A percentile compares a stretch with the other conserved stretches of the same genome.
Evolutionary conservation across 768 basidiomycete genomes (phyloP).

Genomic region (Suillus discolor): DNA sequence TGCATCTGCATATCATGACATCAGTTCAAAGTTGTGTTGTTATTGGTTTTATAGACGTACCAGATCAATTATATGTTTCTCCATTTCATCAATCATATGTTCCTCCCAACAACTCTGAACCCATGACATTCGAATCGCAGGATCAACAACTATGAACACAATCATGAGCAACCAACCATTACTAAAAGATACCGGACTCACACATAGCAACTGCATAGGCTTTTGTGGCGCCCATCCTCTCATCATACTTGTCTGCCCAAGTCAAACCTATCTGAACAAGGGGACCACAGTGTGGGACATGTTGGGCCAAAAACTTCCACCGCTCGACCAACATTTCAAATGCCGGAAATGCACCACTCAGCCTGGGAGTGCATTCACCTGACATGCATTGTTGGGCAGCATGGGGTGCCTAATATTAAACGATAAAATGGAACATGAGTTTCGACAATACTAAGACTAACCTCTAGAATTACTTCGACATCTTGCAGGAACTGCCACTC

Average conservation of each 20-base stretch:
- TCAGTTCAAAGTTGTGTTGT: too few species aligned
- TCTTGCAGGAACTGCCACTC: slow-evolving; percentile 11
- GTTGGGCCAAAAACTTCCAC: neutral
- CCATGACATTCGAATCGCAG: too few species aligned
- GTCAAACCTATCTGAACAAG: slow-evolving; percentile 3
- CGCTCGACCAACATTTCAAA: slow-evolving; percentile 4
- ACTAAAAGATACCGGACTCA: neutral
- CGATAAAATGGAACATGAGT: neutral
- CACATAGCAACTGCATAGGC: neutral
- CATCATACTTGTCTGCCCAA: neutral
- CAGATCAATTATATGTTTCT: too few species aligned
- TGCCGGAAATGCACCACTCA: slow-evolving; percentile 2
- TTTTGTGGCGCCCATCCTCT: neutral
- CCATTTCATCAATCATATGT: too few species aligned
- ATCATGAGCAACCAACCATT: too few species aligned
- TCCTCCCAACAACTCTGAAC: too few species aligned
- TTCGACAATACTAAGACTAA: neutral
- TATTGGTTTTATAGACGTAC: too few species aligned
- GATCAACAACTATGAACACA: too few species aligned
- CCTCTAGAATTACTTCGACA: slow-evolving; percentile 9
- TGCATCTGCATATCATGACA: too few species aligned
- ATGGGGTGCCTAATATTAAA: slow-evolving; percentile 1
- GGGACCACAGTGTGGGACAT: neutral
- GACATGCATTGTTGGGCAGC: too few species aligned
- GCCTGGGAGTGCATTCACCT: slow-evolving; percentile 5